Conservation (phyloP, 352 stramenopile genomes). For the Phytophthora pluvialis region DNA sequence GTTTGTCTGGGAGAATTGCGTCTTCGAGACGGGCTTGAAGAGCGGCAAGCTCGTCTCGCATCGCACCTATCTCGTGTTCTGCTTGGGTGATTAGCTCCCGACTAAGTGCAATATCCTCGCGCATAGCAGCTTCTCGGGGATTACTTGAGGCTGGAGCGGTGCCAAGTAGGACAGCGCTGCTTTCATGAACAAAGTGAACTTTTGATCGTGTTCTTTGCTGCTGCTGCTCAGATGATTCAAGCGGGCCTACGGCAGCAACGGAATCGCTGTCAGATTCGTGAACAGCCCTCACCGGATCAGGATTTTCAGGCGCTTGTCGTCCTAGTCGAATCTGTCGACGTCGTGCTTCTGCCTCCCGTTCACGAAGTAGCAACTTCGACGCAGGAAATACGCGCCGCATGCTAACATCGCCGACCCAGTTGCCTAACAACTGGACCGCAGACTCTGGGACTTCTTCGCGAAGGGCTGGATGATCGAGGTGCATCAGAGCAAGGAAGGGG, state of each 20-base stretch:
- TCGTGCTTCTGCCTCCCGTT: constrained; percentile 39
- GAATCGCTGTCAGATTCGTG: constrained; percentile 4
- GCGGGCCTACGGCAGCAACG: constrained; percentile 10
- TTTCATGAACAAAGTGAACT: background rate
- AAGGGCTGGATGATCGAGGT: constrained; percentile 64
- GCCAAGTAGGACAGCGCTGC: background rate
- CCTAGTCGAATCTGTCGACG: constrained; percentile 16
- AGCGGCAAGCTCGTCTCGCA: constrained; percentile 61
- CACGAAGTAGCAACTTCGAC: constrained; percentile 52
- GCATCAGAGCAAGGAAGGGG: constrained; percentile 63
- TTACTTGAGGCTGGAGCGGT: background rate
- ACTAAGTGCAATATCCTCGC: constrained; percentile 54
- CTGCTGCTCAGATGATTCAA: background rate
- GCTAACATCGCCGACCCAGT: constrained; percentile 58
- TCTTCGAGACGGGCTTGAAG: constrained; percentile 53
- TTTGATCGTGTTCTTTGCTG: constrained; percentile 8
- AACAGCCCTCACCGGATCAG: background rate
- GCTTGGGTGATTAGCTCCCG: constrained; percentile 71
- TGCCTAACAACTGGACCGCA: constrained; percentile 37
- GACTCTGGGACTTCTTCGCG: constrained; percentile 31
- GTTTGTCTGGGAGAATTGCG: constrained; percentile 42
- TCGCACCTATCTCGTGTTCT: constrained; percentile 63
- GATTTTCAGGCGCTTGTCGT: background rate
- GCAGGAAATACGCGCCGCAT: constrained; percentile 64
- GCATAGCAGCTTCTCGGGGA: constrained; percentile 38